Evolutionary conservation across 2,329 filamentous ascomycete genomes (phyloP), one percentile per base, ranked within the genome.

Genomic region (Colletotrichum acutatum): DNA sequence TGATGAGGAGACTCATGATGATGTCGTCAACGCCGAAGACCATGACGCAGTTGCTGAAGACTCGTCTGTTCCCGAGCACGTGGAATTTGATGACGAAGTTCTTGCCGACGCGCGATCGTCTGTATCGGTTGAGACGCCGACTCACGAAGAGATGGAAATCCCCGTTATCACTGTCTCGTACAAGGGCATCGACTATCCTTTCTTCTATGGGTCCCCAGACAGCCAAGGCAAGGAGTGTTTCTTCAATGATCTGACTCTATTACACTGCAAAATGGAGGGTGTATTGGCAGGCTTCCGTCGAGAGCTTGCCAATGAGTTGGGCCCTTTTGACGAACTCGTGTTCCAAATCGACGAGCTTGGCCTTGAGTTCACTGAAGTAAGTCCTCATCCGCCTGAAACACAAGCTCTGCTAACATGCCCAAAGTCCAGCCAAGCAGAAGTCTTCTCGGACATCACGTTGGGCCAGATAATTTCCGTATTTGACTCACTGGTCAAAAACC

Each of bases 361-460:
- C 9, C 80, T 89, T 37, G 87, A 89, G 77, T 88, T 89, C 78
- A 81, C 85, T 24, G 87, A 89, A 81, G 86, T 87, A 80, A 75
- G 84, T 74, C n/a, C 19, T 11, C 22, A 11, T n/a, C 3, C 22
- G 12, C 2, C 46, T 8, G 24, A 52, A 19, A 26, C 19, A 22
- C n/a, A 37, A n/a, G 5, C 11, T n/a, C 59, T 14, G 8, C 79
- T 84, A 77, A 84, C 77, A 8, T 34, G 34, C 28, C 34, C 52
- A 2, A 60, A 86, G 84, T 82, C 83, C 37, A 81, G 78, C 8
- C 76, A 79, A n/a, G 77, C 75, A 16, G 80, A 83, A 42, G 72
- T 79, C 3, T 77, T 85, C 52, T 77, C 79, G 6, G 80, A 78
- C 22, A 78, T 83, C n/a, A 85, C 82, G 0, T 71, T 86, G 54